These are phyloP conservation scores for Trifolium dubium DNA, from an alignment of 306 rosid genomes.

Conservation along the genomic window DNA sequence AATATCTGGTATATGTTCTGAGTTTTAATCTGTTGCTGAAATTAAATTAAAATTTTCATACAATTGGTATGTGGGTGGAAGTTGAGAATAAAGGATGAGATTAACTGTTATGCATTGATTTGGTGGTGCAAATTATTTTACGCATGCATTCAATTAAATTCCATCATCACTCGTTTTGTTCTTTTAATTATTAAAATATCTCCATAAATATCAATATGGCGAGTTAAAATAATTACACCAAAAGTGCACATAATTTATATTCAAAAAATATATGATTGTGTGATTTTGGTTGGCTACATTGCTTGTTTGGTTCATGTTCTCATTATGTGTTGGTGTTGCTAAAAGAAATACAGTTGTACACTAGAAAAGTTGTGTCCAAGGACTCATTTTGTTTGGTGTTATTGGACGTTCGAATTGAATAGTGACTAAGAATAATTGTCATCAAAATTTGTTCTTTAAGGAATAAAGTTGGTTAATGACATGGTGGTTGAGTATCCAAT, in stretches of 20 bases:
- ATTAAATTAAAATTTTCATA: conserved; percentile 39
- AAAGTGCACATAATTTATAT: not conserved
- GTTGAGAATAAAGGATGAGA: conserved; percentile 29
- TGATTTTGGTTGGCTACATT: too few species aligned
- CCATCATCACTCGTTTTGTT: not conserved
- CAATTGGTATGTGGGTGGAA: conserved; percentile 30
- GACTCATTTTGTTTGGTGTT: too few species aligned
- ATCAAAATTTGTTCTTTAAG: too few species aligned
- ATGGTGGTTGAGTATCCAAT: too few species aligned
- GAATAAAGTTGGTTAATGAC: too few species aligned
- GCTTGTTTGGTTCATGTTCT: too few species aligned
- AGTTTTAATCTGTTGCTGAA: conserved; percentile 48
- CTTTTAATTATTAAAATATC: not conserved
- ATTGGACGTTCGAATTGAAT: too few species aligned
- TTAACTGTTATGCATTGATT: not conserved
- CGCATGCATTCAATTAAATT: not conserved
- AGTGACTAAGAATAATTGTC: too few species aligned
- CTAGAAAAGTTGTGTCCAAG: too few species aligned
- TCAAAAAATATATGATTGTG: not conserved
- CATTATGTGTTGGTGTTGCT: too few species aligned
- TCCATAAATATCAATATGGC: not conserved
- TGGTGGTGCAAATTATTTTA: not conserved
- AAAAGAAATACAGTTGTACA: too few species aligned
- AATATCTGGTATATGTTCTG: conserved; percentile 45
- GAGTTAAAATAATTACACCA: not conserved